Percentiles rank a stretch among this genome's conserved stretches.
Evolutionary conservation across 1,284 basidiomycete genomes (phyloP).

Genomic region (Hymenochaete sp.): DNA sequence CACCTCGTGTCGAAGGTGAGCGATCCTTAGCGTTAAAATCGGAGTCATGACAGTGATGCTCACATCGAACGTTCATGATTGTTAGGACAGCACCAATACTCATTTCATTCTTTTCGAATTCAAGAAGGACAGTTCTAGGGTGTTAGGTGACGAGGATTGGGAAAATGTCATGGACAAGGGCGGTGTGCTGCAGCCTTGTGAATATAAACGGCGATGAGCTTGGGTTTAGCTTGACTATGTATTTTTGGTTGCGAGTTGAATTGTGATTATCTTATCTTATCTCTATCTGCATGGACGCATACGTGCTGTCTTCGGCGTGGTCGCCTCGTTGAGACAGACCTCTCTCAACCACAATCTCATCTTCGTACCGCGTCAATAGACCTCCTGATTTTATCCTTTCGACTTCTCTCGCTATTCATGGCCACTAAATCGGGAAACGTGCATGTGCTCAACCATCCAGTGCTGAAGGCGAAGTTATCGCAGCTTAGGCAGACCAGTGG

Average conservation of each 20-base stretch:
- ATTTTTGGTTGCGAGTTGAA: neutral
- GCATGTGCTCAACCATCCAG: constrained; percentile 55
- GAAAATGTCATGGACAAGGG: constrained; percentile 51
- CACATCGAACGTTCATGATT: neutral
- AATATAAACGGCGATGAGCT: constrained; percentile 89
- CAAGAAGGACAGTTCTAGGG: constrained; percentile 46
- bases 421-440: constrained; percentile 32
- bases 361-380: neutral
- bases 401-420: constrained; percentile 21
- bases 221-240: too few relatives aligned
- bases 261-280: constrained; percentile 1
- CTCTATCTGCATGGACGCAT: constrained; percentile 1
- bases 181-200: constrained; percentile 78
- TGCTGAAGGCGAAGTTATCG: constrained; percentile 65
- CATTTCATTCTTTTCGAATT: constrained; percentile 89
- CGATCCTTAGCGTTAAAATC: too few relatives aligned
- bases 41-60: neutral
- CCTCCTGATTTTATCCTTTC: constrained; percentile 20
- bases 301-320: neutral
- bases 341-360: neutral
- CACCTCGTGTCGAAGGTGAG: constrained; percentile 63
- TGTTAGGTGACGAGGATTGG: constrained; percentile 54
- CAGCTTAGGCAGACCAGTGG: constrained; percentile 53
- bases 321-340: neutral
- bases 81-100: constrained; percentile 71